phyloP scores from a whole-genome alignment of 768 basidiomycete genomes.

The Russula lepida region DNA sequence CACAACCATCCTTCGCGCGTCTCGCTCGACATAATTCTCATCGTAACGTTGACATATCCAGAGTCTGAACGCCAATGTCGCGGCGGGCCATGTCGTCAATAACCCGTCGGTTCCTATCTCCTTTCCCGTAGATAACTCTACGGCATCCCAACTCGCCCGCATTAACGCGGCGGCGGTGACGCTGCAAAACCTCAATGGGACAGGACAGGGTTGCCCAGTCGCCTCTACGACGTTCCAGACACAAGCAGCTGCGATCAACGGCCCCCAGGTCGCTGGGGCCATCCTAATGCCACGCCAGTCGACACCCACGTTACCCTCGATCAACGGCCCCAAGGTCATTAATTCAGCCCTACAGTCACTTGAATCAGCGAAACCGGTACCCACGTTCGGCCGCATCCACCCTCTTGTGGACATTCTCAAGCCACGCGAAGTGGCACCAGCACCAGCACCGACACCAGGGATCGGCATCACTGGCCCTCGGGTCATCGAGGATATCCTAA shows the following conservation, averaged over 20 bases:
- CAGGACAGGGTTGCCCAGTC: conserved; percentile 58
- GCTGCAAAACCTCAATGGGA: conserved; percentile 61
- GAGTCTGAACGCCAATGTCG: conserved; percentile 13
- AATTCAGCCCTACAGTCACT: too few relatives aligned
- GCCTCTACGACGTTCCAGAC: conserved; percentile 52
- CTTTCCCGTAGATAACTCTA: conserved; percentile 39
- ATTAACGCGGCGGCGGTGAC: conserved; percentile 54
- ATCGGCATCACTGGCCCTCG: too few relatives aligned
- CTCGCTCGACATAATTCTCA: neutral
- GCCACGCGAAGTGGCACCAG: too few relatives aligned
- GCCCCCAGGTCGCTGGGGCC: too few relatives aligned
- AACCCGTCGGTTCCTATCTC: conserved; percentile 23
- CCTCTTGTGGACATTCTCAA: too few relatives aligned
- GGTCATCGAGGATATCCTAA: too few relatives aligned
- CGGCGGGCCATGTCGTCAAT: conserved; percentile 7
- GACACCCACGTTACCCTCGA: too few relatives aligned
- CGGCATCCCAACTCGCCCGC: conserved; percentile 33
- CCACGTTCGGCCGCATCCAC: too few relatives aligned
- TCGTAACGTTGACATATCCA: neutral
- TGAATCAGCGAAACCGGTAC: too few relatives aligned
- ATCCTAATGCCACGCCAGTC: too few relatives aligned
- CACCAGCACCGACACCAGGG: too few relatives aligned
- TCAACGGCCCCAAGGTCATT: too few relatives aligned
- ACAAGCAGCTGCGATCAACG: conserved; percentile 21
- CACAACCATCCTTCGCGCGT: neutral